Base-by-base conservation (phyloP, 768 basidiomycete species). In the Tulasnella calospora region DNA sequence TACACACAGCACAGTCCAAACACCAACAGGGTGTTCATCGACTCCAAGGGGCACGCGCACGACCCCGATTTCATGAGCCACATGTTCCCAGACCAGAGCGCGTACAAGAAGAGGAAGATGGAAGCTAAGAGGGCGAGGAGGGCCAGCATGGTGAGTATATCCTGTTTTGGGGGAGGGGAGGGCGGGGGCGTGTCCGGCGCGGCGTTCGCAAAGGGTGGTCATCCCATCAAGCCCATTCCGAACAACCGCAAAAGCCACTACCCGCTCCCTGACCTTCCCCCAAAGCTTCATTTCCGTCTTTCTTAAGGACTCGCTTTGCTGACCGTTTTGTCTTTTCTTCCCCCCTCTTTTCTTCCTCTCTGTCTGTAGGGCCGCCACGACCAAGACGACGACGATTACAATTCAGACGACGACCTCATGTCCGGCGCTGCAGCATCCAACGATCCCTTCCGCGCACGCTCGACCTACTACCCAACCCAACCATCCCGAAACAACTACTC, bases 41-140 rank as follows among this genome's bases (percentile, higher is more conserved):
- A 76, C 75, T 55, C 47, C 2, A 46, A 76, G 38, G 75, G 75
- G 17, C 47, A 40, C 44, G 17, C 75, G n/a, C 75, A 76, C 57
- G 75, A 76, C 57, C 75, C 75, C 27, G 75, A 76, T 57, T 76
- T 76, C 55, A 51, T 76, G 46, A 76, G 75, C 57, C 75, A 76
- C 36, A 76, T 76, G 46, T 61, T 76, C 61, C 40, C 75, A 3
- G 55, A 76, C 35, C 71, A 40, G 36, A 72, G 36, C 71, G 61
- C 61, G 61, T 67, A 67, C 61, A 67, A 35, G 61, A 67, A 67
- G 61, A 67, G 33, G 61, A 67, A 35, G 61, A 67, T 67, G 33
- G 61, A 67, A 35, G 61, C 61, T 15, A 6, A 67, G 61, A 67
- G 33, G 61, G 61, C 61, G 27, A 67, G 61, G 30, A 67, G 61